Base-by-base conservation (phyloP, 768 basidiomycete genomes). In the Suillus brevipes region DNA sequence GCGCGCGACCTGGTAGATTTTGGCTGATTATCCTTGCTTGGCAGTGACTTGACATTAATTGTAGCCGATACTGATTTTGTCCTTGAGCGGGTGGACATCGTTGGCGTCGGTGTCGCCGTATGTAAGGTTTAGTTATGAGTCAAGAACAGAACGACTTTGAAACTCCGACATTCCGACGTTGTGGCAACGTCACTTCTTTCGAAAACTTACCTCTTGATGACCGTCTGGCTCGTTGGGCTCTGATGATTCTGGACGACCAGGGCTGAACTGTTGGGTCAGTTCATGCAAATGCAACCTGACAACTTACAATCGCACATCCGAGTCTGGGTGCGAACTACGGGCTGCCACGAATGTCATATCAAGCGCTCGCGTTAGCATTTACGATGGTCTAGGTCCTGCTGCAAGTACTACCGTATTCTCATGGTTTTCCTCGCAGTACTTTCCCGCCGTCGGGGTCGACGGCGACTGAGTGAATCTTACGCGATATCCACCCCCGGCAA, bases 11-110 rank as follows among this genome's bases (percentile, higher is more conserved):
- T 68, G 37, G 20, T 62, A 25, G 59, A 16, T 62, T 64, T 64
- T 40, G 25, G 34, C 23, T 60, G 42, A 28, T 16, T 37, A 43
- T 65, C 61, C 40, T 64, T 67, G 36, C 34, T 25, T 53, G 25
- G 9, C 13, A 58, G 34, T 20, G 61, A 59, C 23, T 62, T 25
- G 20, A 10, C 36, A 38, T 67, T 68, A 59, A 67, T 70, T 53
- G 72, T 43, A 55, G 67, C 31, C 16, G 72, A 68, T 6, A 71
- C 74, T 37, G 83, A 72, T 72, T 79, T 81, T 43, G 81, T 79
- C 65, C 79, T 81, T 61, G 84, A 77, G 63, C 84, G 83, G 63
- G 81, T 81, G 60, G 79, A 80, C 84, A 84, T 84, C 64, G 63
- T 67, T 61, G 37, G 43, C 36, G 28, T 45, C 56, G 63, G 38